Conservation (phyloP, 2,329 filamentous ascomycete species). For the Fusarium pilosicola region DNA sequence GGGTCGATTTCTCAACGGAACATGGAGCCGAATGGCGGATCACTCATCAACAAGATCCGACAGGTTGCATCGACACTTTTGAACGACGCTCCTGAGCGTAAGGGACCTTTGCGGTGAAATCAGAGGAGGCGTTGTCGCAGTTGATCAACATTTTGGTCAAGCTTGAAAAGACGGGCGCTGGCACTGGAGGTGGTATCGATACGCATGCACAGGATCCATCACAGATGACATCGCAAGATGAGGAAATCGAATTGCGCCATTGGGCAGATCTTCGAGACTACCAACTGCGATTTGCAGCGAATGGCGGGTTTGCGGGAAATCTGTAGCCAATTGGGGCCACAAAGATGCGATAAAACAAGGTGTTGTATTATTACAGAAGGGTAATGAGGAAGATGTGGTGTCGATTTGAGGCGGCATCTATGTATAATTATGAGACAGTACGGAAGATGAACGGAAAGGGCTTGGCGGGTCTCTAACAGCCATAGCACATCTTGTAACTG, state of each 20-base stretch:
- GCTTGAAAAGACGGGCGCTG: constrained; percentile 71
- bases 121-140: constrained; percentile 76
- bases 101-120: constrained; percentile 62
- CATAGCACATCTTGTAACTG: neutral
- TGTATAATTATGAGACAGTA: constrained; percentile 15
- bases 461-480: neutral
- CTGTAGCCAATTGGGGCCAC: constrained; percentile 19
- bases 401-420: neutral
- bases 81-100: constrained; percentile 63
- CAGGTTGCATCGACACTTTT: constrained; percentile 85
- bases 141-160: constrained; percentile 81
- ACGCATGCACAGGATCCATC: constrained; percentile 47
- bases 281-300: constrained; percentile 76
- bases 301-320: constrained; percentile 62
- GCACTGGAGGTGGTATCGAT: constrained; percentile 42
- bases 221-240: constrained; percentile 65
- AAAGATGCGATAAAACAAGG: neutral
- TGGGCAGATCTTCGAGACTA: constrained; percentile 86
- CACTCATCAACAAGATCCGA: constrained; percentile 83
- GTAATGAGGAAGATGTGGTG: neutral
- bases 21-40: constrained; percentile 77
- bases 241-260: constrained; percentile 78
- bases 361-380: neutral
- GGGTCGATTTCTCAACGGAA: constrained; percentile 84
- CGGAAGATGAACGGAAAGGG: neutral